Conservation (phyloP, 805 yeast species). For the Ogataea parapolymorpha region DNA sequence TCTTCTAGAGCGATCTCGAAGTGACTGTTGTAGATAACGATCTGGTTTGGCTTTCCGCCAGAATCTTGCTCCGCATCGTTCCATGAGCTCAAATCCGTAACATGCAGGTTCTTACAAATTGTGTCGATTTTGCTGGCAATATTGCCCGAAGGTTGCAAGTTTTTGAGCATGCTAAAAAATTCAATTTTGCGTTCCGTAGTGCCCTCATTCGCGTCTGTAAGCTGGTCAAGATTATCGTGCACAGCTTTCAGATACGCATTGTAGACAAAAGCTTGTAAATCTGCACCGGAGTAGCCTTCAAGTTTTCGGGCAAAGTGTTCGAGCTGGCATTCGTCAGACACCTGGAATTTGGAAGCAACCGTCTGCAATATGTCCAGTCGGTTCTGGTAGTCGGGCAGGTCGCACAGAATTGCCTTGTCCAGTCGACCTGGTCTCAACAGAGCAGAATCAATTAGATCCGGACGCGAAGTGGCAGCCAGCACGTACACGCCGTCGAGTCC, state of each 20-base stretch:
- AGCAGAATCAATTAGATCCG: conserved; percentile 94
- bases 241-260: conserved; percentile 89
- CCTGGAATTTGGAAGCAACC: conserved; percentile 59
- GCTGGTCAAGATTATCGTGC: conserved; percentile 58
- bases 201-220: conserved; percentile 31
- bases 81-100: neutral
- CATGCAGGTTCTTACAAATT: conserved; percentile 15
- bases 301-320: conserved; percentile 54
- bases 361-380: conserved; percentile 67
- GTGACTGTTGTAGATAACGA: conserved; percentile 39
- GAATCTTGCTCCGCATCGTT: neutral
- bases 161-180: conserved; percentile 21
- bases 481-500: conserved; percentile 96
- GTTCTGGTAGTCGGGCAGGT: conserved; percentile 71
- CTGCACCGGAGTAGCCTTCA: conserved; percentile 90
- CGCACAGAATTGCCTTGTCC: conserved; percentile 89
- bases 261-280: conserved; percentile 85
- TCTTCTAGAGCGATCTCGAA: conserved; percentile 61
- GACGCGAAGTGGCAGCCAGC: conserved; percentile 93
- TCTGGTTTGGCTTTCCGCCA: neutral
- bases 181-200: conserved; percentile 14
- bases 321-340: conserved; percentile 51
- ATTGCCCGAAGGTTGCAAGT: conserved; percentile 9
- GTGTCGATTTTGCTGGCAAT: conserved; percentile 22
- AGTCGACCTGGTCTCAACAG: conserved; percentile 92